Evolutionary conservation across 257 asterid genomes (phyloP).

Genomic region (Solanum dulcamara): DNA sequence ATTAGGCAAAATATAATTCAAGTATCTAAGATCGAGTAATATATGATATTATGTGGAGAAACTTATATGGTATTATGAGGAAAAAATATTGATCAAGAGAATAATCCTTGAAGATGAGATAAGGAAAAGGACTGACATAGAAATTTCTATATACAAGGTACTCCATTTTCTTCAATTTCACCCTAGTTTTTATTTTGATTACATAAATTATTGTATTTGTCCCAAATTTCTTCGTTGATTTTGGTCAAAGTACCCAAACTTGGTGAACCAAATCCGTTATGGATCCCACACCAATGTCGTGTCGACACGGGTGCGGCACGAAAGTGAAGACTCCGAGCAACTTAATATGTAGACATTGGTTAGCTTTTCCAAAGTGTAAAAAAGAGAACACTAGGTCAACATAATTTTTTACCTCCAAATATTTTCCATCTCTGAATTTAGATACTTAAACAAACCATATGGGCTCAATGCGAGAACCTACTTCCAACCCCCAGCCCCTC

Average conservation of each 20-base stretch:
- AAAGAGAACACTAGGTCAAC: background rate
- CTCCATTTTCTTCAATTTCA: background rate
- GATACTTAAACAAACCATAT: background rate
- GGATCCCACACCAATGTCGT: background rate
- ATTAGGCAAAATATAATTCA: background rate
- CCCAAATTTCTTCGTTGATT: background rate
- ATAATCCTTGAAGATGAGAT: background rate
- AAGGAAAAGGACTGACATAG: background rate
- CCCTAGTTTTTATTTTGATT: background rate
- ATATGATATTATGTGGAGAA: background rate
- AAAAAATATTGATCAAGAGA: background rate
- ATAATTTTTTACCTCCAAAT: background rate
- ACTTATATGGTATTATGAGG: background rate
- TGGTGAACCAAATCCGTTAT: background rate
- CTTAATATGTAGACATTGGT: background rate
- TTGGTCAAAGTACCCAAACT: background rate
- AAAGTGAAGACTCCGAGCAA: background rate
- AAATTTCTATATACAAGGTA: background rate
- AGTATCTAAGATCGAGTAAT: background rate
- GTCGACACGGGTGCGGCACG: background rate
- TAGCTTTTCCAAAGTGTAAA: background rate
- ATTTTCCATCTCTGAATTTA: background rate
- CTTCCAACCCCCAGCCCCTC: background rate
- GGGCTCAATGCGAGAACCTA: background rate
- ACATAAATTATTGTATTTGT: background rate